phyloP scores from a whole-genome alignment of 306 rosid genomes.

The Trifolium repens region DNA sequence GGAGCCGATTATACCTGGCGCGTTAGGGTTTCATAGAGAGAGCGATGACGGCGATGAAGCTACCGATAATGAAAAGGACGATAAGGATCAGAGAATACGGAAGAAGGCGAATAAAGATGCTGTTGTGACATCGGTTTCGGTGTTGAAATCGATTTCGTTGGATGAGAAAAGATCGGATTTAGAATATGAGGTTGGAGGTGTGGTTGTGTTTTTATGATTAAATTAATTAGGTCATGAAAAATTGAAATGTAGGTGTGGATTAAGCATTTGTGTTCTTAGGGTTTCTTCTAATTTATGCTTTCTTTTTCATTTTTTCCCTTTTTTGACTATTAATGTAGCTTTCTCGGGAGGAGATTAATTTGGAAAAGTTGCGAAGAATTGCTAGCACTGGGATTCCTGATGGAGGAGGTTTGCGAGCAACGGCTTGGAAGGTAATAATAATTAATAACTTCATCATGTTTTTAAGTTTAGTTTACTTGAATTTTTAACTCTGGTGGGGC shows the following conservation, averaged over 20 bases:
- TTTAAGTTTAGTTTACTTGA: not conserved
- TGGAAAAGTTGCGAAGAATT: slow-evolving; percentile 78
- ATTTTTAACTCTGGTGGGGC: not conserved
- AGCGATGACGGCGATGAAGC: slow-evolving; percentile 19
- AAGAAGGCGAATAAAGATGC: slow-evolving; percentile 40
- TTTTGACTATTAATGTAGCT: slow-evolving; percentile 48
- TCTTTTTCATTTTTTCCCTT: not conserved
- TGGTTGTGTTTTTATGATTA: not conserved
- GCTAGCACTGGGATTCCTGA: slow-evolving; percentile 72
- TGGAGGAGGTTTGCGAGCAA: slow-evolving; percentile 76
- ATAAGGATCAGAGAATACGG: slow-evolving; percentile 35
- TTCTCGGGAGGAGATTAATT: slow-evolving; percentile 64
- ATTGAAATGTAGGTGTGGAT: slow-evolving; percentile 25
- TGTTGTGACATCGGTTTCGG: slow-evolving; percentile 45
- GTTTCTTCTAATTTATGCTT: slow-evolving; percentile 10
- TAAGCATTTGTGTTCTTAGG: not conserved
- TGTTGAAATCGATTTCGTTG: slow-evolving; percentile 59
- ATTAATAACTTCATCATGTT: not conserved
- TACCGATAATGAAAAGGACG: not conserved
- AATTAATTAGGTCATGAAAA: not conserved
- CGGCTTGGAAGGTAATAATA: slow-evolving; percentile 70
- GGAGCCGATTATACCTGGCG: slow-evolving; percentile 66
- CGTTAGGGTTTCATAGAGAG: slow-evolving; percentile 44
- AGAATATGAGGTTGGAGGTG: slow-evolving; percentile 63
- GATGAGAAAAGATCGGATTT: slow-evolving; percentile 81